Base-by-base conservation (phyloP, 2,329 filamentous ascomycete genomes). In the Herpomyces periplanetae region DNA sequence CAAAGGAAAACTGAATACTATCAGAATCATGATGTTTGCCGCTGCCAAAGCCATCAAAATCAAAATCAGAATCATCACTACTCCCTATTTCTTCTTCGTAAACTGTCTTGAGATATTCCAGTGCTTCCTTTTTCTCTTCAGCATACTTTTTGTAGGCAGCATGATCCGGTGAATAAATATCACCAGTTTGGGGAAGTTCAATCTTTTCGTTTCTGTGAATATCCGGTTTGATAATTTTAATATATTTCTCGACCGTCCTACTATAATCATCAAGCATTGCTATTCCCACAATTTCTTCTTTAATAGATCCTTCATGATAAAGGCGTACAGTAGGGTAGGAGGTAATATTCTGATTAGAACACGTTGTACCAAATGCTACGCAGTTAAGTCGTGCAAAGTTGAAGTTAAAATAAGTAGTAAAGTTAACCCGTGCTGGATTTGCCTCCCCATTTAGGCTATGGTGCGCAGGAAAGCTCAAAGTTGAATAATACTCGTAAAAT, bases 401-500 rank as follows among this genome's bases (percentile, higher is more conserved):
- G 38, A 87, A 75, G 38, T 75, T 57, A 40, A 91, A 91, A 36
- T 58, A 80, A 21, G 59, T 48, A 13, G 59, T 57, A 32, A 88
- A 88, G 3, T 51, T 50, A 31, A 60, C 59, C 16, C 55, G 34
- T 1, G 46, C 37, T 43, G 30, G 41, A 44, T 29, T 35, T 40
- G 11, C 37, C 33, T 14, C 29, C 24, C 10, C 30, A 29, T 17
- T 41, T 43, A 5, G 42, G 38, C 10, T 47, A 38, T 18, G 45
- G 39, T 19, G 44, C 38, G 24, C 45, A 39, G 19, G 60, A 42
- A 8, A 63, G 61, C 30, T 69, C 60, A 14, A 68, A 80, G 14
- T 73, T 88, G 42, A 58, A 43, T 88, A 96, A 39, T 60, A 88
- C 42, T 96, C 80, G 46, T 91, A 87, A 7, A 75, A 39, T 3